Base-by-base conservation (phyloP, 306 rosid genomes). In the Hippophae gyantsensis region DNA sequence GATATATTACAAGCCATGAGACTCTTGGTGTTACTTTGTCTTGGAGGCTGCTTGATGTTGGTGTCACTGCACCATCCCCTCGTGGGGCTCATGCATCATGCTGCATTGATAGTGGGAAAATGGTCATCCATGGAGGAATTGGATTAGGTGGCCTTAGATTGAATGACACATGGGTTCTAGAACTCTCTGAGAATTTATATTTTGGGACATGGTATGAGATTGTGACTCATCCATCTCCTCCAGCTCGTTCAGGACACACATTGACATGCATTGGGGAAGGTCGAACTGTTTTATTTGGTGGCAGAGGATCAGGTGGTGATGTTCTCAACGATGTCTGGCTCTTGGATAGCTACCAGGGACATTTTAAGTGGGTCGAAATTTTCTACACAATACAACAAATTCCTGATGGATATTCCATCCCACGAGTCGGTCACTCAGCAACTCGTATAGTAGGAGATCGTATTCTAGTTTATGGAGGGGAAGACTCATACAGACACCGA, bases 201-300 rank as follows among this genome's bases (percentile, higher is more conserved):
- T 69, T 58, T 12, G 98, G 95, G 26, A 74, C 79, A 13, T 90
- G 98, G 98, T 69, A 70, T 14, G 86, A 87, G 76, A 71, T 87
- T 3, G 65, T 64, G 40, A 40, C 78, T 10, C 73, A 78, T 47
- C 86, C 92, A 46, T 87, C 86, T 14, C 98, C 98, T 45, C 84
- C 98, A 0, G 86, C 98, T 7, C 94, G 96, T 7, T 87, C 98
- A 9, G 98, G 98, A 50, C 98, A 90, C 77, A 75, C 96, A 1
- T 62, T 90, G 59, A 90, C 96, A 5, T 74, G 84, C 83, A 71
- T 79, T 52, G 86, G 89, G 3, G 85, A 70, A 65, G 66, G 72
- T 42, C 69, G 65, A 70, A 77, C 71, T 50, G 72, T 90, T 62
- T 70, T 90, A 54, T 90, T 87, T 69, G 98, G 96, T 42, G 98